Conservation (phyloP, 2,329 filamentous ascomycete species). For the Curvularia eragrostidis region DNA sequence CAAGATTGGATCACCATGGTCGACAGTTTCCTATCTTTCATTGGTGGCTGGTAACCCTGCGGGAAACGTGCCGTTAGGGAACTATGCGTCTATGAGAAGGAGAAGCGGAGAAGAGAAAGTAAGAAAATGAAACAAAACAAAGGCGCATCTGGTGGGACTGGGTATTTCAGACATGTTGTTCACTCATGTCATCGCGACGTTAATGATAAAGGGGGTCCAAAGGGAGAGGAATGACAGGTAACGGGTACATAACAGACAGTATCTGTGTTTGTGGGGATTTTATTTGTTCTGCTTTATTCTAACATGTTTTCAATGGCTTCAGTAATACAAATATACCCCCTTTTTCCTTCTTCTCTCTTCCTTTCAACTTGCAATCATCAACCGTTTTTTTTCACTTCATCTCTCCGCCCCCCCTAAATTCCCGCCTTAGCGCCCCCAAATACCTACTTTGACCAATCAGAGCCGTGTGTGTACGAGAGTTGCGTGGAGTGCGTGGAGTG, state of each 20-base stretch:
- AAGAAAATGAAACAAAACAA: neutral
- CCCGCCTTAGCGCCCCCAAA: no score
- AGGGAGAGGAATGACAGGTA: neutral
- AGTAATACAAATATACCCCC: slow-evolving; percentile 7
- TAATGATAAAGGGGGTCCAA: slow-evolving; percentile 1
- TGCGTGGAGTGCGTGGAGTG: neutral
- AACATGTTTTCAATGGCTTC: neutral
- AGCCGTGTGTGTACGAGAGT: neutral
- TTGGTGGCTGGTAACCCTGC: slow-evolving; percentile 36
- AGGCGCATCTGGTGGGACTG: neutral
- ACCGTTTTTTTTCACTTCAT: neutral
- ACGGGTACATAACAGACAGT: neutral
- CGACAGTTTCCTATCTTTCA: slow-evolving; percentile 44
- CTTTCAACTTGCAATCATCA: neutral
- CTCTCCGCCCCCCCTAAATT: no score
- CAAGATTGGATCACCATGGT: slow-evolving; percentile 47
- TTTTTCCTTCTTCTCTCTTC: neutral
- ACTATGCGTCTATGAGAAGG: neutral
- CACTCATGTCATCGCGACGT: neutral
- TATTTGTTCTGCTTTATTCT: neutral
- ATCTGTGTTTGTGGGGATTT: neutral
- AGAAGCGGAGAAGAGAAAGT: neutral
- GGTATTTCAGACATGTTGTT: neutral
- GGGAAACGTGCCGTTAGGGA: neutral
- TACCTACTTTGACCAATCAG: neutral